Evolutionary conservation across 2,329 filamentous ascomycete genomes (phyloP), one percentile per base, ranked within the genome.

Genomic region (Apiospora phragmitis): DNA sequence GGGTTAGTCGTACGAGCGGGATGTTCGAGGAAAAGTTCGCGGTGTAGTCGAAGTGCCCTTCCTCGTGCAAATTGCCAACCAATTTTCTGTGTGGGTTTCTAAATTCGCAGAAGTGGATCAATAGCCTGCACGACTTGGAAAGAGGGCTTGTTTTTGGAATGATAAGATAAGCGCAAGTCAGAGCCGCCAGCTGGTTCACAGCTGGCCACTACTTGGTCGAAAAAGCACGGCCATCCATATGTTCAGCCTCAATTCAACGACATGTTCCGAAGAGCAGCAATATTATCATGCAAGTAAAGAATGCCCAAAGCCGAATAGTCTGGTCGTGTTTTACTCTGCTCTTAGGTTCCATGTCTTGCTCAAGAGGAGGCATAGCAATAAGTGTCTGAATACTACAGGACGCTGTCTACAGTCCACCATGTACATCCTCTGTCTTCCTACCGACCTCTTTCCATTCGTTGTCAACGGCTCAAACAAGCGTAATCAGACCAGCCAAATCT

Each of bases 1-100:
- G 67, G 67, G 67, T 68, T 68, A 68, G 67, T 68, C 67, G 67
- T 67, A 11, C 26, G 42, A 55, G 45, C 67, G 67, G 67, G 35
- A 68, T 68, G 67, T 68, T 67, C 67, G 21, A 24, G 24, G 32
- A 68, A 68, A 68, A 68, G 45, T 55, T 38, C 55, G 55, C 55
- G 29, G 55, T 62, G 55, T 62, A 62, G 32, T 62, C 51, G 55
- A 12, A 38, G 55, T 62, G 32, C 29, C 29, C 55, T 62, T 62
- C 21, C 55, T 62, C 55, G 32, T 62, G 55, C 55, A 38, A 62
- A 62, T 62, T 62, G 55, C 32, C 32, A 62, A n/a, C 55, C 55
- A 62, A 62, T 62, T 62, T 62, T 62, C 55, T 62, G 29, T 62
- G 55, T 62, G 55, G 55, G 55, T 62, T 62, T 38, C 55, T 62